Conservation (phyloP, 139 green algal genomes). For the Haematococcus sp. region DNA sequence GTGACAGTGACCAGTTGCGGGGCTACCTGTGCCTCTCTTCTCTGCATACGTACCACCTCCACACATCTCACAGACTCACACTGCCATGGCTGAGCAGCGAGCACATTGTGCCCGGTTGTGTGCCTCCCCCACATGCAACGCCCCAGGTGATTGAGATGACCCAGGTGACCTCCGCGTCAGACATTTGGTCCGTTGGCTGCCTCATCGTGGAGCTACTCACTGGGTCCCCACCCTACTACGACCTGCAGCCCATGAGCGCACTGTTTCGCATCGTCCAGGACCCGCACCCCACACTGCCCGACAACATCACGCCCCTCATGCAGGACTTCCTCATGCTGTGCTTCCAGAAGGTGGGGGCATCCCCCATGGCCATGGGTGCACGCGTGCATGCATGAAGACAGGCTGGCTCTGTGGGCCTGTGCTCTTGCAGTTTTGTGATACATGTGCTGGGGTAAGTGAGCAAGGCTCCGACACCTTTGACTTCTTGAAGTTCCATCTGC, state of each 20-base stretch:
- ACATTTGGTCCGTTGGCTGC: constrained; percentile 97
- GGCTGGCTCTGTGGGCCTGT: too few relatives aligned
- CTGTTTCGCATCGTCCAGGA: constrained; percentile 96
- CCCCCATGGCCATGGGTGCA: too few relatives aligned
- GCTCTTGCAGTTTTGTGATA: too few relatives aligned
- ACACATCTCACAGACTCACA: too few relatives aligned
- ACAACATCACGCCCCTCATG: constrained; percentile 63
- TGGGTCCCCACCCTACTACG: constrained; percentile 90
- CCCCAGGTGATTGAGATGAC: constrained; percentile 93
- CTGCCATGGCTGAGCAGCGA: too few relatives aligned
- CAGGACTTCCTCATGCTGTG: constrained; percentile 89
- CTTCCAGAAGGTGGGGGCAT: constrained; percentile 81
- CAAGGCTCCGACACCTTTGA: too few relatives aligned
- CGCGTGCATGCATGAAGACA: too few relatives aligned
- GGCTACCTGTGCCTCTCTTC: too few relatives aligned
- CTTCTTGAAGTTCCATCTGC: too few relatives aligned
- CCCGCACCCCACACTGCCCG: constrained; percentile 78
- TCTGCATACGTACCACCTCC: too few relatives aligned
- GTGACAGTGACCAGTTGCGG: too few relatives aligned
- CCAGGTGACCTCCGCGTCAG: constrained; percentile 75
- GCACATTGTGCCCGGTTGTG: background rate
- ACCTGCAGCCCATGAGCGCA: constrained; percentile 89
- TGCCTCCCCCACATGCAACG: background rate
- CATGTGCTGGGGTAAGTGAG: too few relatives aligned
- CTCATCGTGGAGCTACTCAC: constrained; percentile 95